phyloP scores from a whole-genome alignment of 2,329 filamentous ascomycete genomes.

The Clathrospora elynae region DNA sequence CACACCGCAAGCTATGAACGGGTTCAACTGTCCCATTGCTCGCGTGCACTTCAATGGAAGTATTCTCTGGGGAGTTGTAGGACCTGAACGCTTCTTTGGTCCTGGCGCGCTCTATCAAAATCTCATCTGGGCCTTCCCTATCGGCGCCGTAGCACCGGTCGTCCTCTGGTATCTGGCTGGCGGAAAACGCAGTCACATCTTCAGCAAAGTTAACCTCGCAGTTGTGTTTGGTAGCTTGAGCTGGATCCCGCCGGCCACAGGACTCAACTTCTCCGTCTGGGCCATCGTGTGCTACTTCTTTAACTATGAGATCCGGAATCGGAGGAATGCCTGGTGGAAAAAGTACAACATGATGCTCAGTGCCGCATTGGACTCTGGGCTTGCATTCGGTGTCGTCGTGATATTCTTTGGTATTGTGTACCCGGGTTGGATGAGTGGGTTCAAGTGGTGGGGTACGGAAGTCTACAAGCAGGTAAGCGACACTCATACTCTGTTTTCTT shows the following conservation, averaged over 20 bases:
- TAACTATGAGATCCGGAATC: conserved; percentile 74
- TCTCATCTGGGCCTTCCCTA: conserved; percentile 79
- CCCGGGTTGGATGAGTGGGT: conserved; percentile 72
- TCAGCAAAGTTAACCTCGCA: conserved; percentile 79
- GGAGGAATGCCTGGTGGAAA: conserved; percentile 78
- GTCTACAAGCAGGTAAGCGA: conserved; percentile 69
- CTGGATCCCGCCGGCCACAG: conserved; percentile 83
- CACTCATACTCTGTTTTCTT: not conserved
- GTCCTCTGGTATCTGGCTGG: conserved; percentile 73
- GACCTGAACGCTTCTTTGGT: conserved; percentile 81
- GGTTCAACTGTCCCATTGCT: conserved; percentile 85
- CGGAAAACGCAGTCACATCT: conserved; percentile 62
- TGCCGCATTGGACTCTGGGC: conserved; percentile 79
- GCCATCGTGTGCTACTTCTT: conserved; percentile 83
- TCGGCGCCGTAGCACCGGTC: conserved; percentile 76
- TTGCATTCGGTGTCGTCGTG: conserved; percentile 81
- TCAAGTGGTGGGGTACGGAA: conserved; percentile 89
- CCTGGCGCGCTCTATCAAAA: conserved; percentile 73
- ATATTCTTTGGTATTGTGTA: conserved; percentile 89
- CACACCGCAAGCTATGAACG: conserved; percentile 78
- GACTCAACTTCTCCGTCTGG: conserved; percentile 88
- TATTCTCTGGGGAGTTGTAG: conserved; percentile 88
- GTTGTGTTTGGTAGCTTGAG: conserved; percentile 81
- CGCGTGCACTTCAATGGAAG: conserved; percentile 89
- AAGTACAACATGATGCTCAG: conserved; percentile 91